Evolutionary conservation across 2,329 filamentous ascomycete genomes (phyloP).

Genomic region (Aspergillus uvarum): DNA sequence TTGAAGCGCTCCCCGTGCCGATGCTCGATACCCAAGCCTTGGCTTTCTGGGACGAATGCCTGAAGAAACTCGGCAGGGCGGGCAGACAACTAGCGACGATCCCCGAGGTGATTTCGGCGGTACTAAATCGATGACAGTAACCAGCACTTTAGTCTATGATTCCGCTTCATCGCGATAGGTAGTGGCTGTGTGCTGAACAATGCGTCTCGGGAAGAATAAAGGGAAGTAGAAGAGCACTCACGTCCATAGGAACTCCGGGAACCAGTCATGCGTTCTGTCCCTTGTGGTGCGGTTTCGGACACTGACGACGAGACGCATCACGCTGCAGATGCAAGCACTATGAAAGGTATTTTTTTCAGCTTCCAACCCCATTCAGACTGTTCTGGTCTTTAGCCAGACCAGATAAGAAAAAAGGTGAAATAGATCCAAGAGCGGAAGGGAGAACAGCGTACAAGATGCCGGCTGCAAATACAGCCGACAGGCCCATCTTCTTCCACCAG

Average conservation of each 20-base stretch:
- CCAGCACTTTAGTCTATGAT: no score
- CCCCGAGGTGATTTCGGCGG: constrained; percentile 27
- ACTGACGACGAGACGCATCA: constrained; percentile 26
- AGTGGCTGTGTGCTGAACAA: no score
- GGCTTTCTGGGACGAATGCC: constrained; percentile 22
- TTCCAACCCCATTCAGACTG: neutral
- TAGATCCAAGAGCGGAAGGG: neutral
- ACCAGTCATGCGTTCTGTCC: constrained; percentile 27
- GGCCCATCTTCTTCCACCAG: constrained; percentile 18
- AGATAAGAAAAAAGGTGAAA: neutral
- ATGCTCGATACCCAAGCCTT: constrained; percentile 6
- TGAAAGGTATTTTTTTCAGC: neutral
- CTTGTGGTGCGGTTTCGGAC: constrained; percentile 15
- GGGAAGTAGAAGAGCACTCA: constrained; percentile 8
- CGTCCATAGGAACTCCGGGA: constrained; percentile 29
- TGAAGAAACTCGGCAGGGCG: constrained; percentile 23
- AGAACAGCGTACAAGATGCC: constrained; percentile 21
- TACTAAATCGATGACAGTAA: constrained; percentile 3
- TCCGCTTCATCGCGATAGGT: no score
- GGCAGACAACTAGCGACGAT: constrained; percentile 27
- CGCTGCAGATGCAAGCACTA: constrained; percentile 25
- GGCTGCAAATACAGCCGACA: constrained; percentile 24
- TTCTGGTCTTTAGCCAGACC: neutral
- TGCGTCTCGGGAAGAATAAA: no score
- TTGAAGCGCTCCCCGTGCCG: neutral